Evolutionary conservation across 2,329 filamentous ascomycete genomes (phyloP), one percentile per base, ranked within the genome.

Genomic region (Claviceps humidiphila): DNA sequence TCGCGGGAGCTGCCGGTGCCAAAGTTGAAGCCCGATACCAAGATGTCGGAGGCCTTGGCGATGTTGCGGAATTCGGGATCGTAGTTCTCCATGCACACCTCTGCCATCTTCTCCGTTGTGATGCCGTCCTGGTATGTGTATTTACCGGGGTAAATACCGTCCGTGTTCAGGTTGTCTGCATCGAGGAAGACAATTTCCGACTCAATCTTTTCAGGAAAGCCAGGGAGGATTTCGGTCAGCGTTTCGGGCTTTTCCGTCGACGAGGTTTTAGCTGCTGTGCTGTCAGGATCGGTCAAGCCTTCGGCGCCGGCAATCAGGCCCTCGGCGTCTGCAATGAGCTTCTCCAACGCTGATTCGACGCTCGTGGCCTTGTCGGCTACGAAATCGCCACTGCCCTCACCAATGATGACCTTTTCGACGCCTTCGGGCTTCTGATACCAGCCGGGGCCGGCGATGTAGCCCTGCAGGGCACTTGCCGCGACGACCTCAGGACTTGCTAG

Each of bases 11-110:
- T 51, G 17, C 89, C 89, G 58, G 83, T 89, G 47, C 91, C 91
- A 63, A 96, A 95, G 72, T 94, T 95, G 73, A 83, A 93, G 37
- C 89, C 89, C 0, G 83, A 71, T 0, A 96, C 89, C 1, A 96
- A 77, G 51, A 96, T 87, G 61, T 97, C 90, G 48, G 81, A 82
- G 0, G 78, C 64, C 57, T 77, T 77, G 46, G 85, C 83, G 39
- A 83, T 73, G 1, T 69, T 66, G 9, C 74, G 67, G 64, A 96
- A 96, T 0, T 73, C 65, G 0, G 77, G 70, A 64, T 97, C 91
- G 70, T 95, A 97, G 74, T 97, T 97, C 65, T 85, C 78, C 89
- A 97, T 96, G 68, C 86, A 90, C 0, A 90, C 89, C 58, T 86
- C 74, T 0, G 89, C 88, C 91, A 97, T 96, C 53, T 81, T 81